Conservation (phyloP, 805 yeast genomes). For the Grigorovia yakushimaensis region DNA sequence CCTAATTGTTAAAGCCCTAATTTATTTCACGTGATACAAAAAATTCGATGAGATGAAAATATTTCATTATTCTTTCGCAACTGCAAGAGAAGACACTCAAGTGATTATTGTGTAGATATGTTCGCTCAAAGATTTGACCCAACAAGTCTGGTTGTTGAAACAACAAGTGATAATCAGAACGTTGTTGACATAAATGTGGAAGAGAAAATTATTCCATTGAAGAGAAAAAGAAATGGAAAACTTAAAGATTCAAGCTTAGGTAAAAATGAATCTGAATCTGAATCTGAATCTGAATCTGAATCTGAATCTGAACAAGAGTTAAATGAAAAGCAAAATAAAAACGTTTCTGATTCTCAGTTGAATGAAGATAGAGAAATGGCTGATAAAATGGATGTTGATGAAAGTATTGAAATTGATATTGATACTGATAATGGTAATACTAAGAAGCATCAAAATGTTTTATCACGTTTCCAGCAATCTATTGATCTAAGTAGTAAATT, state of each 20-base stretch:
- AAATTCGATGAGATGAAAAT: conserved; percentile 1
- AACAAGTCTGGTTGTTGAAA: conserved; percentile 6
- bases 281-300: neutral
- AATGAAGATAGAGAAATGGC: no score
- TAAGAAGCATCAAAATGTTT: conserved; percentile 24
- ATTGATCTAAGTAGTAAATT: conserved; percentile 26
- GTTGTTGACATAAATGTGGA: neutral
- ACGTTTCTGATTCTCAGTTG: no score
- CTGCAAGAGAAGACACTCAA: neutral
- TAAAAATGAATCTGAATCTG: neutral
- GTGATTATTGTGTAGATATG: conserved; percentile 32
- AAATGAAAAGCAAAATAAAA: no score
- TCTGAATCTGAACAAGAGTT: neutral
- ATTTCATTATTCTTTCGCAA: neutral
- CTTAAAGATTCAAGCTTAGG: neutral
- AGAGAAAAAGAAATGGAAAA: conserved; percentile 12
- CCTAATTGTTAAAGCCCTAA: neutral
- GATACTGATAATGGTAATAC: conserved; percentile 10
- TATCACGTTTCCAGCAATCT: conserved; percentile 43
- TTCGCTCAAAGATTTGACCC: conserved; percentile 63
- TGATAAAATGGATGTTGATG: no score
- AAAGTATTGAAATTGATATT: neutral
- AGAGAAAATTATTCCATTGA: conserved; percentile 13
- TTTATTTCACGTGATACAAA: neutral
- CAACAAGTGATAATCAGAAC: neutral